A percentile compares a stretch with the other conserved stretches of the same genome.
These are phyloP conservation scores for Pythium sukuiense DNA, from an alignment of 352 stramenopile genomes.

Conservation along the genomic window DNA sequence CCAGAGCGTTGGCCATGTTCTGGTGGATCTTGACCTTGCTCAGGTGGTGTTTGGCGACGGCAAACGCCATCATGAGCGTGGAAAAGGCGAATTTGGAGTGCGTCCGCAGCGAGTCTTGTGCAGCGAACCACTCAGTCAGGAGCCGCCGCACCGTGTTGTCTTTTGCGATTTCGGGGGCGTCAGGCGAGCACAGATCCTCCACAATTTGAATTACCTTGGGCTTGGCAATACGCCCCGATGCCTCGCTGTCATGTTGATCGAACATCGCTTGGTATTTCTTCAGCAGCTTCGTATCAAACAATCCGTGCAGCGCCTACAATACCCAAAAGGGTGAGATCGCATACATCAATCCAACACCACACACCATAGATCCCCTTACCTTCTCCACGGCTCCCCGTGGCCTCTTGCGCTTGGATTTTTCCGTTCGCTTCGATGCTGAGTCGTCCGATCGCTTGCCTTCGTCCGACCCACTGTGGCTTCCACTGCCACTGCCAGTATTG, in stretches of 20 bases:
- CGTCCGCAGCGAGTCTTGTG: conserved; percentile 43
- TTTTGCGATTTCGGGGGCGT: not conserved
- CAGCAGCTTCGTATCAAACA: conserved; percentile 43
- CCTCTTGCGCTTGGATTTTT: not conserved
- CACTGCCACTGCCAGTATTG: not conserved
- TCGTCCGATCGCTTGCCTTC: not conserved
- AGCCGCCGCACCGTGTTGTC: conserved; percentile 21
- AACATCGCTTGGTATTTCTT: conserved; percentile 40
- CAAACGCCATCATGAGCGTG: conserved; percentile 54
- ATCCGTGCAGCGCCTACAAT: conserved; percentile 31
- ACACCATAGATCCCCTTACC: not conserved
- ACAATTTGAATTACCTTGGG: conserved; percentile 43
- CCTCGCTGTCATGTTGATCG: conserved; percentile 36
- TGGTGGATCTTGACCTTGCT: conserved; percentile 51
- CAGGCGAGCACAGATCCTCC: conserved; percentile 28
- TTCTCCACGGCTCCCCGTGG: conserved; percentile 3
- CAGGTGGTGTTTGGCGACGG: conserved; percentile 43
- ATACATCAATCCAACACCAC: too few relatives aligned
- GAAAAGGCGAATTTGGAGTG: conserved; percentile 57
- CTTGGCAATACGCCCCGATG: conserved; percentile 37
- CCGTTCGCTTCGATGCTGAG: conserved; percentile 5
- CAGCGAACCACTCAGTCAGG: conserved; percentile 52
- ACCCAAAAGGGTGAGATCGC: not conserved
- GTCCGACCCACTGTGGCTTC: not conserved
- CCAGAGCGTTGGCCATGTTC: conserved; percentile 44